phyloP scores from a whole-genome alignment of 2,329 filamentous ascomycete species.

The Fusarium xylarioides region DNA sequence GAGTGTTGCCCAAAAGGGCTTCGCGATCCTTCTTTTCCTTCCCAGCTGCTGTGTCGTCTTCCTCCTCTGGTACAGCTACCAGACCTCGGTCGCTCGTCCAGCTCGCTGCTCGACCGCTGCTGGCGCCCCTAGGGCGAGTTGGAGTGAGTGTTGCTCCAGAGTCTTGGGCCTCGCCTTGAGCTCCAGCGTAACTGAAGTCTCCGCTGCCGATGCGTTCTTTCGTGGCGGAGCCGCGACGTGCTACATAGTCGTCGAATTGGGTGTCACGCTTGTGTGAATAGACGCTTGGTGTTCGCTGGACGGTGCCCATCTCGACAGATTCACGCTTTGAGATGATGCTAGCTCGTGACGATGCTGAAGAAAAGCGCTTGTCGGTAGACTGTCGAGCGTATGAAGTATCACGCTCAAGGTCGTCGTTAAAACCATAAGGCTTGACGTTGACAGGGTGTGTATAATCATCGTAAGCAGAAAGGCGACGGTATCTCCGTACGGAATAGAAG shows the following conservation, averaged over 20 bases:
- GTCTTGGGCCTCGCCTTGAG: conserved; percentile 20
- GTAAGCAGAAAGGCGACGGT: conserved; percentile 58
- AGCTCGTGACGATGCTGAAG: conserved; percentile 41
- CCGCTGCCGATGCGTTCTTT: conserved; percentile 42
- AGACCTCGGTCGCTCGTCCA: conserved; percentile 50
- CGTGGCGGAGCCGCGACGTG: conserved; percentile 44
- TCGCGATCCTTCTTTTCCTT: conserved; percentile 41
- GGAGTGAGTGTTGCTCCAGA: conserved; percentile 21
- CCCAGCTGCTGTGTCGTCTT: conserved; percentile 36
- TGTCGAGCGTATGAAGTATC: conserved; percentile 40
- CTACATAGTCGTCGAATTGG: conserved; percentile 57
- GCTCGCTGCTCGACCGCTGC: conserved; percentile 46
- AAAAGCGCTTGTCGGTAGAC: conserved; percentile 44
- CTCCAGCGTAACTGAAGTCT: conserved; percentile 46
- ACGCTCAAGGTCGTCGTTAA: conserved; percentile 47
- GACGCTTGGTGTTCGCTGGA: conserved; percentile 41
- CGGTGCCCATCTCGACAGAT: conserved; percentile 29
- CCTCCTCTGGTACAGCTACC: conserved; percentile 53
- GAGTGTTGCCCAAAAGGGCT: conserved; percentile 42
- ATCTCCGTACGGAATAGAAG: conserved; percentile 57
- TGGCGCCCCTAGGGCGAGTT: conserved; percentile 41
- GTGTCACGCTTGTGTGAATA: conserved; percentile 59
- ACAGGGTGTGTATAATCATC: conserved; percentile 61
- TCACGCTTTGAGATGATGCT: conserved; percentile 43
- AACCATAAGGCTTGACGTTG: conserved; percentile 61